Evolutionary conservation across 2,329 filamentous ascomycete genomes (phyloP), one percentile per base, ranked within the genome.

Genomic region (Claviceps sp.): DNA sequence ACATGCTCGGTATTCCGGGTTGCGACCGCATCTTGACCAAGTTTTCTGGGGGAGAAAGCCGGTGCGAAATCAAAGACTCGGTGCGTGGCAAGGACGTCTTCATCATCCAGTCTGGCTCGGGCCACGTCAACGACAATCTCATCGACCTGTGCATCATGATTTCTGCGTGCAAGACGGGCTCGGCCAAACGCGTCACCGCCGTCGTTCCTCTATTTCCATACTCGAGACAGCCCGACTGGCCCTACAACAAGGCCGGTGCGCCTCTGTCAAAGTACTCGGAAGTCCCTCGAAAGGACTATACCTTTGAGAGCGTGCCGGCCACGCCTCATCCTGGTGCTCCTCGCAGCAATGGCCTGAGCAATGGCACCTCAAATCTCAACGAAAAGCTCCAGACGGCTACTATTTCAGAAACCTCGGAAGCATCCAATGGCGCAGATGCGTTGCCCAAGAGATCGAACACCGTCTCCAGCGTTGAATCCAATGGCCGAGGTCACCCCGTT

Each of bases 61-160:
- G 91, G 51, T 91, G 95, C 56, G 93, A 97, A 70, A 95, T 98
- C 63, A 80, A 90, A 67, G 93, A 98, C 69, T 95, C 89, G 14
- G 93, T 98, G 49, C 86, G 93, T 61, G 93, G 88, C 60, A 98
- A 98, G 69, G 93, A 98, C 80, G 93, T 96, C 66, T 98, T 94
- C 73, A 96, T 97, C 66, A 88, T 98, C 62, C 91, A 97, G 70
- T 93, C 88, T 43, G 89, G 88, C 60, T 88, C 88, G 60, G 89
- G 88, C 57, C 86, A 86, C 62, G 88, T 96, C 71, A 98, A 98
- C 66, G 93, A 98, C 71, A 83, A 95, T 71, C 81, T 98, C 58
- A 86, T 98, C 73, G 93, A 98, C 66, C 82, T 97, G 48, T 86
- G 95, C 68, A 96, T 97, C 71, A 95, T 93, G 72, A 91, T 97